A percentile compares a stretch with the other conserved stretches of the same genome.
These are phyloP conservation scores for Pilasporangium apinafurcum DNA, from an alignment of 352 stramenopile genomes.

Conservation along the genomic window DNA sequence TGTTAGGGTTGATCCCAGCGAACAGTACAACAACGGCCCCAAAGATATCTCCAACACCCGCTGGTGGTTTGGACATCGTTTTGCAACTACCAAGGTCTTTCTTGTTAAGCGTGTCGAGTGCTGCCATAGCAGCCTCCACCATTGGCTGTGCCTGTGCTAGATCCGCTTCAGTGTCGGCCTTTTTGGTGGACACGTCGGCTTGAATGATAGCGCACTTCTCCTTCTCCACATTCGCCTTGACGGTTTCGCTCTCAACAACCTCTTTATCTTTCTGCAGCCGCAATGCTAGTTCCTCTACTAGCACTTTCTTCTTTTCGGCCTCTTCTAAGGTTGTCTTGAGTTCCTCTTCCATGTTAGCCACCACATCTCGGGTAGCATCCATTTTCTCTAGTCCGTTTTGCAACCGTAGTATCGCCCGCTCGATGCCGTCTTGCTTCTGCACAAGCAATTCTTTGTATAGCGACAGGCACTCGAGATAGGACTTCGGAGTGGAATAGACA, in stretches of 20 bases:
- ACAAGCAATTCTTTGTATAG: slow-evolving; percentile 78
- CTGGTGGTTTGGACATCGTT: slow-evolving; percentile 88
- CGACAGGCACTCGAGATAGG: slow-evolving; percentile 89
- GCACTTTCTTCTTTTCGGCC: slow-evolving; percentile 89
- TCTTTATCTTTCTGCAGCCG: slow-evolving; percentile 89
- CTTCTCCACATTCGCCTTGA: slow-evolving; percentile 85
- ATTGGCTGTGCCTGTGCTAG: slow-evolving; percentile 70
- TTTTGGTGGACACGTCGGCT: slow-evolving; percentile 88
- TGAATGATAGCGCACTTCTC: slow-evolving; percentile 91
- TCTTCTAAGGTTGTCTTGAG: slow-evolving; percentile 87
- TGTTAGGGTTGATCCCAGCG: slow-evolving; percentile 59
- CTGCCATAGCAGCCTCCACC: slow-evolving; percentile 84
- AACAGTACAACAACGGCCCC: slow-evolving; percentile 72
- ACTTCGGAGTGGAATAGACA: slow-evolving; percentile 93
- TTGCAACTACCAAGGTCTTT: slow-evolving; percentile 89
- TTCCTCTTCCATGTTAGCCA: slow-evolving; percentile 90
- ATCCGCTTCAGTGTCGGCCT: slow-evolving; percentile 75
- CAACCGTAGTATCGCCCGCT: slow-evolving; percentile 73
- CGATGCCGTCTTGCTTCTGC: slow-evolving; percentile 52
- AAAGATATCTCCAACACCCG: slow-evolving; percentile 86
- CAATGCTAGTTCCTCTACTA: slow-evolving; percentile 91
- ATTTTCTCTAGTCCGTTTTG: slow-evolving; percentile 89
- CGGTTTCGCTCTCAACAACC: slow-evolving; percentile 90
- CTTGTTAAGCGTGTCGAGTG: slow-evolving; percentile 87
- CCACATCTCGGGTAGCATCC: slow-evolving; percentile 80